Percentiles rank a stretch among this genome's conserved stretches.
Evolutionary conservation across 352 stramenopile species (phyloP).

Genomic region (Pythium utonaiense): DNA sequence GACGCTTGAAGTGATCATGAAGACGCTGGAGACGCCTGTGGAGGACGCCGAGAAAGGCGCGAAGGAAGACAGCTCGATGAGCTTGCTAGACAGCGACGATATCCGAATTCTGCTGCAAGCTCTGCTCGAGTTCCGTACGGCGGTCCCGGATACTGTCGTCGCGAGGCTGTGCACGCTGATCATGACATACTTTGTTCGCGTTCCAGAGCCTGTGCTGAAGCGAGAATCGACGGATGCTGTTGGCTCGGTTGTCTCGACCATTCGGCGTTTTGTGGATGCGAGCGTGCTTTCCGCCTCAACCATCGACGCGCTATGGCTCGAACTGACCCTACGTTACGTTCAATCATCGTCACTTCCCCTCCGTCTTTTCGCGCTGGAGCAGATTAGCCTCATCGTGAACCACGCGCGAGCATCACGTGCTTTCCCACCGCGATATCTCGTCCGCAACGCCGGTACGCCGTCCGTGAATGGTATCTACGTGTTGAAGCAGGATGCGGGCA

Average conservation of each 20-base stretch:
- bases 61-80: constrained; percentile 11
- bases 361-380: constrained; percentile 93
- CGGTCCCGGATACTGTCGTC: constrained; percentile 59
- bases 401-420: constrained; percentile 74
- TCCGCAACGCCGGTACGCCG: constrained; percentile 87
- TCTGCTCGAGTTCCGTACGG: constrained; percentile 69
- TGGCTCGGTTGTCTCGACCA: constrained; percentile 72
- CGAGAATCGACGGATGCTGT: constrained; percentile 84
- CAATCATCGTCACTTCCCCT: constrained; percentile 90
- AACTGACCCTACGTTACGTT: constrained; percentile 82
- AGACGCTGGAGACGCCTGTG: constrained; percentile 30
- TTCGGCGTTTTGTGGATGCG: constrained; percentile 76
- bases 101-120: constrained; percentile 77
- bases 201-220: constrained; percentile 76
- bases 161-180: constrained; percentile 68
- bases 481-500: constrained; percentile 68
- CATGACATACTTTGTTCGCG: constrained; percentile 81
- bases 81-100: constrained; percentile 70
- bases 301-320: constrained; percentile 79
- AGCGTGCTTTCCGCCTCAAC: constrained; percentile 40
- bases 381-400: constrained; percentile 92
- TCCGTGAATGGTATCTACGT: constrained; percentile 93
- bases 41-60: constrained; percentile 40
- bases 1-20: constrained; percentile 70
- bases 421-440: constrained; percentile 85